Conservation (phyloP, 176 grass and related monocot genomes). For the Cocos nucifera region DNA sequence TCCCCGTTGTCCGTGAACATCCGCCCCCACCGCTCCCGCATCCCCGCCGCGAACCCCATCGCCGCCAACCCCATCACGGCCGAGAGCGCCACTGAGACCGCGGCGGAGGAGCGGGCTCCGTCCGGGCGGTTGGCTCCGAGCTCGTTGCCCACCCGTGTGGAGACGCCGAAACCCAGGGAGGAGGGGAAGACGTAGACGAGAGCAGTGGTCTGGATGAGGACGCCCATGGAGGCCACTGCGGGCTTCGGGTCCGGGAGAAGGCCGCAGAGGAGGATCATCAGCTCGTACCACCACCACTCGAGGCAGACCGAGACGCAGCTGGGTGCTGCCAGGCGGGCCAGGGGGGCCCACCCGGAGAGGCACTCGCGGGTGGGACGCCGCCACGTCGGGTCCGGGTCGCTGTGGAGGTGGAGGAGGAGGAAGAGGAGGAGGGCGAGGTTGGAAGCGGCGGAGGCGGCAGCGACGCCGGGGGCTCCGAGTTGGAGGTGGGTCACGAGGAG, state of each 20-base stretch:
- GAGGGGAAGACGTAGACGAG: slow-evolving; percentile 92
- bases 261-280: slow-evolving; percentile 94
- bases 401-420: slow-evolving; percentile 29
- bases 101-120: slow-evolving; percentile 43
- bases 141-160: slow-evolving; percentile 86
- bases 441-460: slow-evolving; percentile 60
- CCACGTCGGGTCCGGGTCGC: slow-evolving; percentile 18
- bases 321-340: slow-evolving; percentile 47
- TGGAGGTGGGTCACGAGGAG: slow-evolving; percentile 45
- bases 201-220: slow-evolving; percentile 97
- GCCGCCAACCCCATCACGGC: slow-evolving; percentile 55
- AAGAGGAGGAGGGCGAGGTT: slow-evolving; percentile 56
- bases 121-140: slow-evolving; percentile 71
- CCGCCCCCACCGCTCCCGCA: slow-evolving; percentile 57
- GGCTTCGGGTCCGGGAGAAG: slow-evolving; percentile 69
- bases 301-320: slow-evolving; percentile 93
- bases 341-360: slow-evolving; percentile 53
- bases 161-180: slow-evolving; percentile 69
- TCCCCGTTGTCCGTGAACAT: slow-evolving; percentile 63
- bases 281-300: slow-evolving; percentile 99
- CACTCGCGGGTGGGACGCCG: slow-evolving; percentile 33
- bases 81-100: slow-evolving; percentile 45
- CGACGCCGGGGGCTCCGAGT: slow-evolving; percentile 51
- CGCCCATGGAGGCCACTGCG: slow-evolving; percentile 92
- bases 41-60: slow-evolving; percentile 57